These are phyloP conservation scores for Xanthoparmelia taractica DNA, from an alignment of 495 filamentous ascomycete genomes.

Conservation along the genomic window DNA sequence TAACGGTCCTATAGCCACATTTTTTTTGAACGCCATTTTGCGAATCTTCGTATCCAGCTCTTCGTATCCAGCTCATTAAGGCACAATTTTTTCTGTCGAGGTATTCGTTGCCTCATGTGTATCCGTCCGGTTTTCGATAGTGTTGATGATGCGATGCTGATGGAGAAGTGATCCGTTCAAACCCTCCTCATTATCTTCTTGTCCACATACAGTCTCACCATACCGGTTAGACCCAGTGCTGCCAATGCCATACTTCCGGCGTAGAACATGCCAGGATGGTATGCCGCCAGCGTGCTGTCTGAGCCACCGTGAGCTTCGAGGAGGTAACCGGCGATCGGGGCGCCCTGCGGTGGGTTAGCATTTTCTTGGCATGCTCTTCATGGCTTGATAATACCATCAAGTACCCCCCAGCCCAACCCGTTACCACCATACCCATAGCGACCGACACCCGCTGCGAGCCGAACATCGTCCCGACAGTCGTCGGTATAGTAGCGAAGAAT, in stretches of 20 bases:
- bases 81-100: no score
- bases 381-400: no score
- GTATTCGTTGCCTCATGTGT: background rate
- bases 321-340: slow-evolving; percentile 53
- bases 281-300: slow-evolving; percentile 37
- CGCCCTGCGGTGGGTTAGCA: slow-evolving; percentile 27
- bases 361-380: no score
- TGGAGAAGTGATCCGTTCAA: slow-evolving; percentile 14
- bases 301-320: slow-evolving; percentile 44
- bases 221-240: slow-evolving; percentile 28
- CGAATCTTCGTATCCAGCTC: no score
- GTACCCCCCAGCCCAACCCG: slow-evolving; percentile 53
- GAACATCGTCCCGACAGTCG: slow-evolving; percentile 51
- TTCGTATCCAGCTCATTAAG: no score
- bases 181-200: slow-evolving; percentile 29
- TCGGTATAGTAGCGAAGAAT: slow-evolving; percentile 55
- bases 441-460: slow-evolving; percentile 46
- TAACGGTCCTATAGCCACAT: no score
- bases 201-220: slow-evolving; percentile 28
- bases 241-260: slow-evolving; percentile 38
- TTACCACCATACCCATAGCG: slow-evolving; percentile 55
- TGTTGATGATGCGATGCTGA: background rate
- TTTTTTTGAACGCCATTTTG: background rate
- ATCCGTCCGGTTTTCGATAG: no score
- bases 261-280: slow-evolving; percentile 53